A percentile compares a stretch with the other conserved stretches of the same genome.
Conservation (phyloP, 225 moss, liverwort and hornwort species). For the Pseudoscleropodium purum region DNA sequence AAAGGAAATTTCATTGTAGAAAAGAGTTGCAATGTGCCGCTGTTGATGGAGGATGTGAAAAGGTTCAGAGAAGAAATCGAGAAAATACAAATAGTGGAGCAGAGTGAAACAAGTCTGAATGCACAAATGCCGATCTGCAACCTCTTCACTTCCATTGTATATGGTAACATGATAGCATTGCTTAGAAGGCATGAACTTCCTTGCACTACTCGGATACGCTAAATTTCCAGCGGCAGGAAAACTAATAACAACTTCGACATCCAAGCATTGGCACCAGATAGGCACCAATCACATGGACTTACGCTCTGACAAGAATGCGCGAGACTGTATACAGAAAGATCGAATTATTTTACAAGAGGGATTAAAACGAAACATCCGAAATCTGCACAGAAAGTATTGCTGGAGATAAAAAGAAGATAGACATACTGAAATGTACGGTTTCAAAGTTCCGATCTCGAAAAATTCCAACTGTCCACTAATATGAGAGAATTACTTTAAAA, state of each 20-base stretch:
- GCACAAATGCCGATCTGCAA: not conserved
- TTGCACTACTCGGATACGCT: not conserved
- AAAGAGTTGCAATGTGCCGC: not conserved
- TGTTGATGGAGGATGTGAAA: not conserved
- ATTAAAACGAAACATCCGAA: not conserved
- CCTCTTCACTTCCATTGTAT: not conserved
- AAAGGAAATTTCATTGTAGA: not conserved
- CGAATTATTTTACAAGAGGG: not conserved
- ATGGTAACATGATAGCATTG: not conserved
- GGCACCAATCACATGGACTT: not conserved
- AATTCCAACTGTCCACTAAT: not conserved
- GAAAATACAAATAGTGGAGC: not conserved
- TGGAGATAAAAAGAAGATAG: not conserved
- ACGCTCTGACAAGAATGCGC: not conserved
- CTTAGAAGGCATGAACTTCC: not conserved
- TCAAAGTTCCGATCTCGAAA: not conserved
- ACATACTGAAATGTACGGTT: not conserved
- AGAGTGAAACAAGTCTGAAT: not conserved
- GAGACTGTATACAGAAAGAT: not conserved
- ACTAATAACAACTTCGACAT: not conserved
- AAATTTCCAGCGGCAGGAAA: not conserved
- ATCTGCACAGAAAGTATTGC: not conserved
- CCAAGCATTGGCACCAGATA: not conserved
- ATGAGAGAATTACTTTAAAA: not conserved
- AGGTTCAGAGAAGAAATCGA: not conserved